phyloP scores from a whole-genome alignment of 2,329 filamentous ascomycete genomes.

The Fusarium virguliforme region DNA sequence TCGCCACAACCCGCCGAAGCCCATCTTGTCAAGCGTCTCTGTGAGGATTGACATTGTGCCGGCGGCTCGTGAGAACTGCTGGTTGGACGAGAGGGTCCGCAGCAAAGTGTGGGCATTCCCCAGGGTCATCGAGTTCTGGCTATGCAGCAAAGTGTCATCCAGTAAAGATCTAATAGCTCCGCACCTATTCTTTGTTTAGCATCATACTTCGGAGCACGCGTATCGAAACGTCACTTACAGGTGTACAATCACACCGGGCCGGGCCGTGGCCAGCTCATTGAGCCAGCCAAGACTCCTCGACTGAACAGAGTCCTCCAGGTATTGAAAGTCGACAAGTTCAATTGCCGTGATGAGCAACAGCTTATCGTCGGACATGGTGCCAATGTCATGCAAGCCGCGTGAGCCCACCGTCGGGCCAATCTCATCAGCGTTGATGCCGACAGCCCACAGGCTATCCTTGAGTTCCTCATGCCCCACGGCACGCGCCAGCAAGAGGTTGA shows the following conservation, averaged over 20 bases:
- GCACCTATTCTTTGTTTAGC: slow-evolving; percentile 59
- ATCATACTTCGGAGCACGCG: background rate
- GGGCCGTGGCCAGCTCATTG: slow-evolving; percentile 68
- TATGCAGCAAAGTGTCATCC: slow-evolving; percentile 74
- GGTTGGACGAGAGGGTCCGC: slow-evolving; percentile 70
- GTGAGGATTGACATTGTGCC: slow-evolving; percentile 66
- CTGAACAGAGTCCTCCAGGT: slow-evolving; percentile 75
- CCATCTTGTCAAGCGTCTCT: slow-evolving; percentile 71
- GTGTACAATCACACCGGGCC: slow-evolving; percentile 71
- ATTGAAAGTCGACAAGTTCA: slow-evolving; percentile 76
- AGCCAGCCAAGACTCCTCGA: slow-evolving; percentile 73
- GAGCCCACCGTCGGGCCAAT: slow-evolving; percentile 48
- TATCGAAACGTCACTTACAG: slow-evolving; percentile 63
- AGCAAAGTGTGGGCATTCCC: slow-evolving; percentile 74
- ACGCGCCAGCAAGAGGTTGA: slow-evolving; percentile 72
- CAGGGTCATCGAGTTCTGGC: slow-evolving; percentile 73
- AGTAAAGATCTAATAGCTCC: slow-evolving; percentile 72
- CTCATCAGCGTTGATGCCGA: slow-evolving; percentile 65
- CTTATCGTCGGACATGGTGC: slow-evolving; percentile 72
- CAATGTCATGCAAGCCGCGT: slow-evolving; percentile 54
- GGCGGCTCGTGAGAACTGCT: slow-evolving; percentile 65
- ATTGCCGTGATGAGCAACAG: slow-evolving; percentile 75
- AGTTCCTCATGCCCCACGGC: slow-evolving; percentile 72
- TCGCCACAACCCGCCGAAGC: slow-evolving; percentile 76
- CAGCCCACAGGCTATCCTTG: slow-evolving; percentile 74